phyloP scores from a whole-genome alignment of 805 yeast species.

The Myxozyma mucilagina region DNA sequence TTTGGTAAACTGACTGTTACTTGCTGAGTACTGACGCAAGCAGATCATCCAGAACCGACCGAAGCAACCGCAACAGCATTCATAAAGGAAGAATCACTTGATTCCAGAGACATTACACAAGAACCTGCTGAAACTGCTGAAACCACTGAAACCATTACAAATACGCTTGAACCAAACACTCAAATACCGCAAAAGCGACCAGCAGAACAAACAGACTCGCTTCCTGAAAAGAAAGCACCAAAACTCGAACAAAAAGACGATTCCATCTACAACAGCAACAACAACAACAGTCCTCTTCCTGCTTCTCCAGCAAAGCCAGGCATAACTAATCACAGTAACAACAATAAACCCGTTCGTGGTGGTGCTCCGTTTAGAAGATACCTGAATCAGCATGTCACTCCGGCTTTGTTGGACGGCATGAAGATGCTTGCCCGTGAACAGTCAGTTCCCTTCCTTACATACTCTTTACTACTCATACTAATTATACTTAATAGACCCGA shows the following conservation, averaged over 20 bases:
- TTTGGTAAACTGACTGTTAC: too few relatives aligned
- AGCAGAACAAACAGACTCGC: too few relatives aligned
- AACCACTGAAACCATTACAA: too few relatives aligned
- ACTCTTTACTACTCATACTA: not conserved
- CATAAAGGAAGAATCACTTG: not conserved
- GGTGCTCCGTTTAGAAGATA: conserved; percentile 73
- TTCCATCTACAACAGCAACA: too few relatives aligned
- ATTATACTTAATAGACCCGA: conserved; percentile 27
- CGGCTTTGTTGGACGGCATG: conserved; percentile 65
- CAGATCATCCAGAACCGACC: not conserved
- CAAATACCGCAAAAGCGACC: too few relatives aligned
- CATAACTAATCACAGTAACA: not conserved
- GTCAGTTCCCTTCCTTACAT: conserved; percentile 17
- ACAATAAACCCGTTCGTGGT: conserved; percentile 41
- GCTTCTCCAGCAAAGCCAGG: not conserved
- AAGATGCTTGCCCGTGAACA: conserved; percentile 51
- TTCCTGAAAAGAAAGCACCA: too few relatives aligned
- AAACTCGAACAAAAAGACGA: too few relatives aligned
- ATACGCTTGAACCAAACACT: too few relatives aligned
- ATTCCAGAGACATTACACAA: not conserved
- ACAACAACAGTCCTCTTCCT: too few relatives aligned
- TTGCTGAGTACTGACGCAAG: too few relatives aligned
- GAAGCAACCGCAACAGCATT: not conserved
- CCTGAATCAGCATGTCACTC: conserved; percentile 63
- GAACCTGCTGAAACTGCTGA: too few relatives aligned